A percentile compares a stretch with the other conserved stretches of the same genome.
Conservation (phyloP, 164 flowering plant species). For the Taxillus chinensis region DNA sequence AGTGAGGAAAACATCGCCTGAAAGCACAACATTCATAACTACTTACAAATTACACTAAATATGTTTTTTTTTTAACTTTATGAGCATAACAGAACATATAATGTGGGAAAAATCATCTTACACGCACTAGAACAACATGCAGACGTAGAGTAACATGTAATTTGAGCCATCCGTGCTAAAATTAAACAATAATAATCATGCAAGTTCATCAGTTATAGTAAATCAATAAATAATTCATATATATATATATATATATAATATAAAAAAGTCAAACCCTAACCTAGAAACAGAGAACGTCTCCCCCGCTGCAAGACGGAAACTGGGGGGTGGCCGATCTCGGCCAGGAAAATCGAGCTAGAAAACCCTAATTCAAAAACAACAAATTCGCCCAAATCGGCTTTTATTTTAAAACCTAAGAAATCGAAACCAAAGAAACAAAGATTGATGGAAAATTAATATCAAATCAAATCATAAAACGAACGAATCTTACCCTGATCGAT, state of each 20-base stretch:
- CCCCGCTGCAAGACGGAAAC: constrained; percentile 1
- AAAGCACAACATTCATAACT: too few species aligned
- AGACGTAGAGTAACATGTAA: too few species aligned
- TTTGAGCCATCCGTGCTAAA: too few species aligned
- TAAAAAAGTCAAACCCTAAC: background rate
- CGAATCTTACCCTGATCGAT: constrained; percentile 4
- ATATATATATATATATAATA: background rate
- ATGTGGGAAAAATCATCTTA: too few species aligned
- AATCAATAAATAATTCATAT: background rate
- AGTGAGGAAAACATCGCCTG: too few species aligned
- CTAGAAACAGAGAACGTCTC: constrained; percentile 4
- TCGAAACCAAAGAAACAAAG: background rate
- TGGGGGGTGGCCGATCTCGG: constrained; percentile 11
- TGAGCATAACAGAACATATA: too few species aligned
- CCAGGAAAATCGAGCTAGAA: constrained; percentile 9
- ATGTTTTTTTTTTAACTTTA: too few species aligned
- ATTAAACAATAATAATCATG: too few species aligned
- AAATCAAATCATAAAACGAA: background rate
- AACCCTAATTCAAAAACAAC: background rate
- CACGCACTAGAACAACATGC: too few species aligned
- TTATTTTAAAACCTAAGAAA: background rate
- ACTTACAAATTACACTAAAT: too few species aligned
- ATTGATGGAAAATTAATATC: background rate
- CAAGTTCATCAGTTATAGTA: too few species aligned
- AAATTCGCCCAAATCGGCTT: too few species aligned